These are phyloP conservation scores for Halophytophthora batemanensis DNA, from an alignment of 352 stramenopile genomes.

Conservation along the genomic window DNA sequence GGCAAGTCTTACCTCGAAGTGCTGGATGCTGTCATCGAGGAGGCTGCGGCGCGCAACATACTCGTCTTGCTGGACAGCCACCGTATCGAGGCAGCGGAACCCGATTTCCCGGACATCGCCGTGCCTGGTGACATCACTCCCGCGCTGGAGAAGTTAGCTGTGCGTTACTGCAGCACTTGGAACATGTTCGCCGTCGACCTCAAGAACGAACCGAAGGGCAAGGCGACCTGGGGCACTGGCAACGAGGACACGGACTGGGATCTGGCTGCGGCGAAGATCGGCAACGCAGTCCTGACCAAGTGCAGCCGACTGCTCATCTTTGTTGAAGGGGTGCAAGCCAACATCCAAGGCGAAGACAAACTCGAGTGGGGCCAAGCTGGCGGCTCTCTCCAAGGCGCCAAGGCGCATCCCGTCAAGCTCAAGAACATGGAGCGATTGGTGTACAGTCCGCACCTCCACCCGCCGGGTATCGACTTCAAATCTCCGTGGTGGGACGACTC, in stretches of 20 bases:
- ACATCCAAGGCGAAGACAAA: conserved; percentile 52
- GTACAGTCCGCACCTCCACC: conserved; percentile 65
- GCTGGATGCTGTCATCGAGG: conserved; percentile 51
- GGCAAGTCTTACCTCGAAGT: conserved; percentile 63
- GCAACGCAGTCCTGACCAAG: conserved; percentile 62
- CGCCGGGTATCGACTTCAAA: conserved; percentile 59
- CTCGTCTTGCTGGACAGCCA: conserved; percentile 73
- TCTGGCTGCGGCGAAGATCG: conserved; percentile 56
- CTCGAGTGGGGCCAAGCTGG: conserved; percentile 60
- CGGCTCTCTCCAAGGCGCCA: conserved; percentile 54
- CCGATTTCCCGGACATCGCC: conserved; percentile 59
- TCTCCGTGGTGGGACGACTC: conserved; percentile 58
- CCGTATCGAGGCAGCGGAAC: conserved; percentile 47
- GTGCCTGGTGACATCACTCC: conserved; percentile 52
- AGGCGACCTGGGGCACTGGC: conserved; percentile 59
- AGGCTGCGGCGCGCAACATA: conserved; percentile 60
- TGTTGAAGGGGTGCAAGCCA: conserved; percentile 70
- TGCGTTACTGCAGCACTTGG: conserved; percentile 64
- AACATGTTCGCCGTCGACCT: conserved; percentile 76
- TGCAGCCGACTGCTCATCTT: conserved; percentile 71
- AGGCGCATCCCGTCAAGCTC: conserved; percentile 62
- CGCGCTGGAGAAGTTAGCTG: conserved; percentile 48
- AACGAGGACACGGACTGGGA: conserved; percentile 63
- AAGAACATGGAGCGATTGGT: conserved; percentile 69
- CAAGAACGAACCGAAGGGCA: conserved; percentile 78